Evolutionary conservation across 352 stramenopile species (phyloP).

Genomic region (Phytophthora kernoviae): DNA sequence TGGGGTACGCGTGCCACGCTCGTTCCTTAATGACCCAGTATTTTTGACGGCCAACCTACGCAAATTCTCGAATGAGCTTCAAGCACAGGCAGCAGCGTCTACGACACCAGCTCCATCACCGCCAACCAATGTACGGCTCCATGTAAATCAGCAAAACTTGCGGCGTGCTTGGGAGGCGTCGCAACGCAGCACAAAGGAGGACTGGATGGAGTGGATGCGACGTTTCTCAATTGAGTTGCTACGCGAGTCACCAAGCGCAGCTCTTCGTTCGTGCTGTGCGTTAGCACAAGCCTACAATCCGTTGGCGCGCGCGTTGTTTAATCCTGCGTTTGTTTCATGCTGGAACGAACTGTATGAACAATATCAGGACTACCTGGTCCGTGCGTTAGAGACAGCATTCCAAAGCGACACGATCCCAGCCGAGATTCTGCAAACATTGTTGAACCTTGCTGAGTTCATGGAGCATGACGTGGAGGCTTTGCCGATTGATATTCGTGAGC

Average conservation of each 20-base stretch:
- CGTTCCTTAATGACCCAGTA: constrained; percentile 54
- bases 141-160: constrained; percentile 94
- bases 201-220: constrained; percentile 99
- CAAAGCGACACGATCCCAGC: constrained; percentile 91
- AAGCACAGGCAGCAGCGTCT: constrained; percentile 26
- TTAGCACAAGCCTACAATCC: constrained; percentile 97
- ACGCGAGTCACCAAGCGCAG: constrained; percentile 95
- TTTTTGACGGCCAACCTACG: constrained; percentile 54
- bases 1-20: constrained; percentile 47
- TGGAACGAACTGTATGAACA: constrained; percentile 97
- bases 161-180: constrained; percentile 95
- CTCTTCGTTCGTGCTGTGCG: constrained; percentile 92
- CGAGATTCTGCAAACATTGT: constrained; percentile 96
- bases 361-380: constrained; percentile 93
- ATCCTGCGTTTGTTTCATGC: constrained; percentile 98
- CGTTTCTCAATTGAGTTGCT: constrained; percentile 96
- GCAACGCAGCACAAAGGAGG: constrained; percentile 89
- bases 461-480: constrained; percentile 97
- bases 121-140: constrained; percentile 66
- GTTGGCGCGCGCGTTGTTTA: constrained; percentile 97
- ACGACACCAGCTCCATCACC: constrained; percentile 40
- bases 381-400: constrained; percentile 94
- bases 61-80: constrained; percentile 46
- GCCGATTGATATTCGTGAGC: constrained; percentile 95
- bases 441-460: constrained; percentile 99